phyloP scores from a whole-genome alignment of 139 green algal species.

The Chlorella sp. region DNA sequence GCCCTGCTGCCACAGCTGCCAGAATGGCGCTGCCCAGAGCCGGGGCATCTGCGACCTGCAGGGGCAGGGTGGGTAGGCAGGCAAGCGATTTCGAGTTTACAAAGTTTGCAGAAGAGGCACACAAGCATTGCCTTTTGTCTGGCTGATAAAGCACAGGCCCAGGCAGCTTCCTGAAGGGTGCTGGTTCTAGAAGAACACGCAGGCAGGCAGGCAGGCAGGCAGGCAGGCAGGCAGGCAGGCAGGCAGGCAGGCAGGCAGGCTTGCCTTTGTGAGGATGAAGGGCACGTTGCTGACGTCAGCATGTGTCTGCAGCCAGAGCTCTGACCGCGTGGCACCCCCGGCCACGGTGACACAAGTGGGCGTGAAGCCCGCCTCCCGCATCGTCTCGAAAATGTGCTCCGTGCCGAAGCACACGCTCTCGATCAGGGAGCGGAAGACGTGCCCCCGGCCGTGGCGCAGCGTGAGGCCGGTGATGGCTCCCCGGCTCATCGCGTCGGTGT shows the following conservation, averaged over 20 bases:
- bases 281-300: constrained; percentile 76
- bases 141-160: neutral
- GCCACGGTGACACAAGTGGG: constrained; percentile 64
- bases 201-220: too few relatives aligned
- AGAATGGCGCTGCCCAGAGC: constrained; percentile 81
- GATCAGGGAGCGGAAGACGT: constrained; percentile 79
- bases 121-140: neutral
- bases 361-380: constrained; percentile 58
- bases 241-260: neutral
- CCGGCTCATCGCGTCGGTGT: constrained; percentile 78
- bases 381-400: constrained; percentile 75
- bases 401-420: constrained; percentile 80
- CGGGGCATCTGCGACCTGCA: constrained; percentile 63
- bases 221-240: neutral
- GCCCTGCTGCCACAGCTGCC: constrained; percentile 65
- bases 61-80: neutral
- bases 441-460: constrained; percentile 70
- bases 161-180: neutral
- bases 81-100: neutral
- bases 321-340: constrained; percentile 65
- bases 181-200: neutral
- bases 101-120: neutral
- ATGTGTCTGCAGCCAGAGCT: constrained; percentile 86
- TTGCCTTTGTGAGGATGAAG: constrained; percentile 70
- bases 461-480: constrained; percentile 79